Conservation (phyloP, 1,284 basidiomycete species). For the Rhodotorula sp. region DNA sequence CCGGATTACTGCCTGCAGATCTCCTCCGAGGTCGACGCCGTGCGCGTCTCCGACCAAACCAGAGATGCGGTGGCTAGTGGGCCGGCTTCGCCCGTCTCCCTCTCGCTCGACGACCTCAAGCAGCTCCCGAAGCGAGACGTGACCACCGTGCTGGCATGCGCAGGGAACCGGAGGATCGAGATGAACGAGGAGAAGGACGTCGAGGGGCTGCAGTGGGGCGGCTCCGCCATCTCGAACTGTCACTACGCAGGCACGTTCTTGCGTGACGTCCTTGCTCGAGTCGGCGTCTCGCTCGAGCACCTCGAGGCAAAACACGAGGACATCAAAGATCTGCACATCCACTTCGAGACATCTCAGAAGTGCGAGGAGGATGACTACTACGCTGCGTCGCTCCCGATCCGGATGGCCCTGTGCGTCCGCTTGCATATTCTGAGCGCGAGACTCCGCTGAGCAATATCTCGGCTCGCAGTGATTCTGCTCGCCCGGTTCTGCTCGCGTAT, state of each 20-base stretch:
- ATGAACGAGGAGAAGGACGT: slow-evolving; percentile 37
- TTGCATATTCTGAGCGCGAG: background rate
- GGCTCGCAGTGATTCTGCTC: slow-evolving; percentile 21
- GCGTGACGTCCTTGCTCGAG: background rate
- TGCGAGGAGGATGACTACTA: slow-evolving; percentile 40
- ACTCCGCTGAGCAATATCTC: background rate
- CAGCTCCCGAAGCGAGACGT: background rate
- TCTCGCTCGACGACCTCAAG: slow-evolving; percentile 17
- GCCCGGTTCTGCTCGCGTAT: slow-evolving; percentile 59
- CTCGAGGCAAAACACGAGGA: background rate
- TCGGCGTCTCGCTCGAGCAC: slow-evolving; percentile 17
- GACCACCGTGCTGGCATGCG: slow-evolving; percentile 26
- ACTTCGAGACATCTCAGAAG: slow-evolving; percentile 35
- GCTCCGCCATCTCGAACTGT: slow-evolving; percentile 27
- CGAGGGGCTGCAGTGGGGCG: slow-evolving; percentile 41
- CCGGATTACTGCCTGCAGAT: slow-evolving; percentile 10
- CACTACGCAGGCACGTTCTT: slow-evolving; percentile 20
- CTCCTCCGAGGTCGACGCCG: slow-evolving; percentile 7
- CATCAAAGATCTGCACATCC: slow-evolving; percentile 28
- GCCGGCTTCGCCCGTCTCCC: background rate
- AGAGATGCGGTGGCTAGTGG: too few species aligned
- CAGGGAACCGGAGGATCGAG: slow-evolving; percentile 41
- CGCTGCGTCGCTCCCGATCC: slow-evolving; percentile 38
- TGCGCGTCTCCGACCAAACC: background rate
- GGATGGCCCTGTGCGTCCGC: slow-evolving; percentile 27